phyloP scores from a whole-genome alignment of 345 rosid species.

The Odontarrhena argentea region DNA sequence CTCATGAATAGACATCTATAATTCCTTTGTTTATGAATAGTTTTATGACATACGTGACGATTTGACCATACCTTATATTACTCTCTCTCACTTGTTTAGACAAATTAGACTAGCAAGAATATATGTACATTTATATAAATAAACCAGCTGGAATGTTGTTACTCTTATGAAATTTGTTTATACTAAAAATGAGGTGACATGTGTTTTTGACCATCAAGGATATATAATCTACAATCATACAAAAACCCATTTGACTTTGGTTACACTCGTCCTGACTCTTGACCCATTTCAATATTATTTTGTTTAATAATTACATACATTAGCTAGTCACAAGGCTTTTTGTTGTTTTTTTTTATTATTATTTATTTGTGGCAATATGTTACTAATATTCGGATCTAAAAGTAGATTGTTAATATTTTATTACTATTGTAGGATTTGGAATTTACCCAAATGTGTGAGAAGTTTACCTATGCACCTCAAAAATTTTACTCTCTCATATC shows the following conservation, averaged over 20 bases:
- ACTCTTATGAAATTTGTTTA: slow-evolving; percentile 2
- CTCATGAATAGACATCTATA: not conserved
- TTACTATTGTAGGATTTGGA: slow-evolving; percentile 11
- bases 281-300: slow-evolving; percentile 30
- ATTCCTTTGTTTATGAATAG: not conserved
- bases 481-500: not conserved
- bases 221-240: slow-evolving; percentile 30
- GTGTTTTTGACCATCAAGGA: slow-evolving; percentile 29
- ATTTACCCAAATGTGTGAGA: slow-evolving; percentile 35
- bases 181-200: slow-evolving; percentile 19
- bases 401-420: too few species aligned
- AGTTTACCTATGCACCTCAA: slow-evolving; percentile 26
- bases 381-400: too few species aligned
- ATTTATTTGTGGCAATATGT: too few species aligned
- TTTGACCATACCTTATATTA: not conserved
- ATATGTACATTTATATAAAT: not conserved
- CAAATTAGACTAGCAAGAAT: not conserved
- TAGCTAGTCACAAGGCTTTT: too few species aligned
- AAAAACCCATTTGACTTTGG: slow-evolving; percentile 32
- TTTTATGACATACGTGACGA: slow-evolving; percentile 14
- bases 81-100: not conserved
- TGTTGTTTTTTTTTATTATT: too few species aligned
- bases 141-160: slow-evolving; percentile 40
- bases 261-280: slow-evolving; percentile 30
- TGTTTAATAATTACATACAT: not conserved